These are phyloP conservation scores for Letharia columbiana DNA, from an alignment of 495 filamentous ascomycete genomes.

Conservation along the genomic window DNA sequence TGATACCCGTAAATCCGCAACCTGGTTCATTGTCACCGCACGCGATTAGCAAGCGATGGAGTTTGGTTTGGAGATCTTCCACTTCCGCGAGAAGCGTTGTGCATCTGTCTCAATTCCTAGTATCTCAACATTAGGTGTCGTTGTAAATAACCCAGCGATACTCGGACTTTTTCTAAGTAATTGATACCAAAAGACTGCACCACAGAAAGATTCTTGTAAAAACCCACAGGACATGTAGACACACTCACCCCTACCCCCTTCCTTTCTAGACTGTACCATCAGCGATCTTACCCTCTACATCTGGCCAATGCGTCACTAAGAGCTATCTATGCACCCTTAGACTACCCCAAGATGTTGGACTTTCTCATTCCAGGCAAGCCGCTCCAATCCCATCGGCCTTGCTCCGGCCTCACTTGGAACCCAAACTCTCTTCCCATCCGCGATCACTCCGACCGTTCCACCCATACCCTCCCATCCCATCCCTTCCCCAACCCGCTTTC, in stretches of 20 bases:
- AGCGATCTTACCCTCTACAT: not conserved
- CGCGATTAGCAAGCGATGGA: conserved; percentile 17
- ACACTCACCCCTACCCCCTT: not conserved
- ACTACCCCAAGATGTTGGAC: not conserved
- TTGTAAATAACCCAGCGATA: not conserved
- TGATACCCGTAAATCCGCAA: conserved; percentile 3
- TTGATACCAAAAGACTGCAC: not conserved
- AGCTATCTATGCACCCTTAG: not conserved
- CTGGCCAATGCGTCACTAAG: too few relatives aligned
- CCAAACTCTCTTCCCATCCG: not conserved
- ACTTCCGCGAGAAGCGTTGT: not conserved
- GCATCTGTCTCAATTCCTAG: not conserved
- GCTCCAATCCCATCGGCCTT: not conserved
- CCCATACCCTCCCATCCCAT: not conserved
- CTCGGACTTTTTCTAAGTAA: not conserved
- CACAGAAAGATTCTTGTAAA: not conserved
- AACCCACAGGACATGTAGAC: not conserved
- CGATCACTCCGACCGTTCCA: not conserved
- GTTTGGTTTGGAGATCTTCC: conserved; percentile 1
- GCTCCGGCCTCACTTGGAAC: not conserved
- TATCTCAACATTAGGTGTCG: not conserved
- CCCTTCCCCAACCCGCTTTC: not conserved
- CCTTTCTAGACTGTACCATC: not conserved
- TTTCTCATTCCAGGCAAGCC: not conserved
- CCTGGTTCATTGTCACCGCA: conserved; percentile 5